Evolutionary conservation across 2,329 filamentous ascomycete genomes (phyloP).

Genomic region (Hymenoscyphus scutula): DNA sequence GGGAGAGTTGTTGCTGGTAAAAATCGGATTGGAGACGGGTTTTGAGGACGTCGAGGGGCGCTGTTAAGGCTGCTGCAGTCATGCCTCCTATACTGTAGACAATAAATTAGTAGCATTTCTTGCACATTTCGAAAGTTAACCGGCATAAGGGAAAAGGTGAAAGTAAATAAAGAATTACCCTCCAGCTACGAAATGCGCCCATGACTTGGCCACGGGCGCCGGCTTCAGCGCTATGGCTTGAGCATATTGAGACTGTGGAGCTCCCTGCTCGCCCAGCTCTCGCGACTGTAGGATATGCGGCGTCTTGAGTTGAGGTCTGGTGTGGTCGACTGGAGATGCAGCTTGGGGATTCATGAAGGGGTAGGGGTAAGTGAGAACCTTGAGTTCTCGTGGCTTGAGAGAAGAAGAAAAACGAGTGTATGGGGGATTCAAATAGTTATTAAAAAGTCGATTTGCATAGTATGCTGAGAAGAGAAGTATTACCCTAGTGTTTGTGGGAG

Average conservation of each 20-base stretch:
- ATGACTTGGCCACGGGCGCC: conserved; percentile 67
- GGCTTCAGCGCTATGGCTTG: conserved; percentile 38
- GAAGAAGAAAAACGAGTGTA: too few relatives aligned
- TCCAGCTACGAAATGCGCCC: conserved; percentile 89
- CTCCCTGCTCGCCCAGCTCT: conserved; percentile 57
- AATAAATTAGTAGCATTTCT: conserved; percentile 19
- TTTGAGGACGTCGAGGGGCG: conserved; percentile 89
- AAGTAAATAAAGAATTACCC: conserved; percentile 56
- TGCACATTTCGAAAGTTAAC: neutral
- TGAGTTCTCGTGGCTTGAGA: neutral
- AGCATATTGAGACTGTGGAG: conserved; percentile 42
- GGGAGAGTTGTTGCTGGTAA: conserved; percentile 79
- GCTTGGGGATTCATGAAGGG: conserved; percentile 34
- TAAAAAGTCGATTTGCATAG: too few relatives aligned
- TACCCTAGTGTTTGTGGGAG: too few relatives aligned
- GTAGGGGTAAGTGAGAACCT: neutral
- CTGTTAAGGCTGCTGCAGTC: conserved; percentile 88
- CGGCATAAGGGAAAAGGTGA: neutral
- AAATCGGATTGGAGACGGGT: conserved; percentile 92
- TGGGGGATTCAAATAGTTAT: too few relatives aligned
- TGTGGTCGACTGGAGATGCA: conserved; percentile 19
- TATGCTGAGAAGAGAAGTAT: too few relatives aligned
- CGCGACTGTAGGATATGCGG: conserved; percentile 53
- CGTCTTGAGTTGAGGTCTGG: conserved; percentile 19
- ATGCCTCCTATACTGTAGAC: conserved; percentile 74